Evolutionary conservation across 192 early-diverging fungal species (phyloP).

Genomic region (Gaertneriomyces sp.): DNA sequence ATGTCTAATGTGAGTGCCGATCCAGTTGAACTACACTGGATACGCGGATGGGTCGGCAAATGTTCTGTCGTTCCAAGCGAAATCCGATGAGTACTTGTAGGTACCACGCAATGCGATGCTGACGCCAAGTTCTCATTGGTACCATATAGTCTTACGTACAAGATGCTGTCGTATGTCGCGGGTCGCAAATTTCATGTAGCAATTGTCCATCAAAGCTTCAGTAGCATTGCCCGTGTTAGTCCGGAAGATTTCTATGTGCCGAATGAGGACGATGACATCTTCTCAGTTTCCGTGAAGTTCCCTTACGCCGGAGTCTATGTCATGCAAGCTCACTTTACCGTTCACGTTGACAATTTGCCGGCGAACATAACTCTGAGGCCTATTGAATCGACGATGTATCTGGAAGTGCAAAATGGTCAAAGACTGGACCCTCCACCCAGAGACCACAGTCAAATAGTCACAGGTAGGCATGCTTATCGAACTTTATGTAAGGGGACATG

Average conservation of each 20-base stretch:
- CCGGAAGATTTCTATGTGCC: slow-evolving; percentile 14
- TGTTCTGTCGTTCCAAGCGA: slow-evolving; percentile 16
- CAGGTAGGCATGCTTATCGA: too few relatives aligned
- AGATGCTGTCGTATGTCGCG: too few relatives aligned
- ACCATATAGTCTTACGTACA: too few relatives aligned
- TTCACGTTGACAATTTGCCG: slow-evolving; percentile 3
- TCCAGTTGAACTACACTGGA: too few relatives aligned
- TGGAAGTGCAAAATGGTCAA: too few relatives aligned
- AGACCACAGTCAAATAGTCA: too few relatives aligned
- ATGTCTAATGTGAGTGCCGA: too few relatives aligned
- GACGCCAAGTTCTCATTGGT: too few relatives aligned
- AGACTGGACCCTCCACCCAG: too few relatives aligned
- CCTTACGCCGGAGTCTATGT: slow-evolving; percentile 19
- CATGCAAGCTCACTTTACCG: slow-evolving; percentile 16
- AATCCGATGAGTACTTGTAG: slow-evolving; percentile 4
- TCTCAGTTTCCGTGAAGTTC: slow-evolving; percentile 12
- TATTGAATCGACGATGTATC: neutral
- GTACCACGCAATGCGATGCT: too few relatives aligned
- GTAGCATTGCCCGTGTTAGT: slow-evolving; percentile 9
- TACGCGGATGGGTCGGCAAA: neutral
- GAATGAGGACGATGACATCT: slow-evolving; percentile 7
- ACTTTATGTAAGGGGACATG: too few relatives aligned
- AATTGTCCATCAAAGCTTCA: slow-evolving; percentile 22
- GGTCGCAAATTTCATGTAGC: neutral
- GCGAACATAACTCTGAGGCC: slow-evolving; percentile 8